Percentiles rank a stretch among this genome's conserved stretches.
Evolutionary conservation across 225 moss, liverwort and hornwort species (phyloP).

Genomic region (Sphagnum tenellum): DNA sequence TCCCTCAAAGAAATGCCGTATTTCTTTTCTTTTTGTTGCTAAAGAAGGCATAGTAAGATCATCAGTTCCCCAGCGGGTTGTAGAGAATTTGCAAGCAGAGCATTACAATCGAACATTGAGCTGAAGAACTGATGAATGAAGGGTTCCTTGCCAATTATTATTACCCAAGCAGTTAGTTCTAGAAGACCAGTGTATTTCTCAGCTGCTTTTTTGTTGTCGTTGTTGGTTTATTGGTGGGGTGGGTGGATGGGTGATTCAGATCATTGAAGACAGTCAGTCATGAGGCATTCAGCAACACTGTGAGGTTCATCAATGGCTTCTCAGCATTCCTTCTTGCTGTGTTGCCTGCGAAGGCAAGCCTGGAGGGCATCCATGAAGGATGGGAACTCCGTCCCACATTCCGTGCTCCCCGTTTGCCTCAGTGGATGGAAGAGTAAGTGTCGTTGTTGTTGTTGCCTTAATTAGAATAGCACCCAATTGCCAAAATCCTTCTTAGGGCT

Average conservation of each 20-base stretch:
- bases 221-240: not conserved
- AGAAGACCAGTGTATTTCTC: not conserved
- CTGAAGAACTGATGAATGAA: not conserved
- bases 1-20: not conserved
- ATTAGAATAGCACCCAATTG: no score
- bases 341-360: slow-evolving; percentile 58
- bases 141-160: no score
- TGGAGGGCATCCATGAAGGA: slow-evolving; percentile 76
- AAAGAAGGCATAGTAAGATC: no score
- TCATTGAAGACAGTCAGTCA: slow-evolving; percentile 82
- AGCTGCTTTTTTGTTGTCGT: not conserved
- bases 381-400: slow-evolving; percentile 84
- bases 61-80: not conserved
- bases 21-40: no score
- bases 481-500: no score
- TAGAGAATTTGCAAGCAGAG: not conserved
- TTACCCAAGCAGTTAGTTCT: not conserved
- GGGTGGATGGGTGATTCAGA: slow-evolving; percentile 16
- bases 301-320: slow-evolving; percentile 83
- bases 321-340: slow-evolving; percentile 74
- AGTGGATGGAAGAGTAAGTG: slow-evolving; percentile 95
- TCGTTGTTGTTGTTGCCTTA: no score
- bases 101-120: not conserved
- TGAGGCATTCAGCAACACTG: slow-evolving; percentile 72
- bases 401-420: slow-evolving; percentile 68